Evolutionary conservation across 2,329 filamentous ascomycete genomes (phyloP), one percentile per base, ranked within the genome.

Genomic region (Colletotrichum sp.): DNA sequence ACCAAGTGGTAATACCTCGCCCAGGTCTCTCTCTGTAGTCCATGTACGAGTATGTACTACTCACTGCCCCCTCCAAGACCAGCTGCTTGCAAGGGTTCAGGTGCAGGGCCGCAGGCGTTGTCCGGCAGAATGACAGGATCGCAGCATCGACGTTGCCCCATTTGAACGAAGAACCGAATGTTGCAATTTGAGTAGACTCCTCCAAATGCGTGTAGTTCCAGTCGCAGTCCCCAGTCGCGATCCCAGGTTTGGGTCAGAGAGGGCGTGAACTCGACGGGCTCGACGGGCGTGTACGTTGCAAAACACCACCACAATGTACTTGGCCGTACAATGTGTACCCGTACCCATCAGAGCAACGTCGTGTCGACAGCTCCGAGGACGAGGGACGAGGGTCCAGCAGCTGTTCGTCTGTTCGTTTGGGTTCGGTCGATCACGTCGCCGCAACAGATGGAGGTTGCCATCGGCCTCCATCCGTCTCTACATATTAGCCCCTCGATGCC

Each of bases 141-240:
- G 63, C 69, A 36, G 55, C 68, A 66, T 72, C 69, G 69, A 75
- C 16, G 44, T 75, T 72, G 72, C 72, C 72, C 72, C 69, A 75
- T 75, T 68, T 30, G 32, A 61, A 44, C 69, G 39, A 75, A 75
- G 72, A 75, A 76, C 63, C 73, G 73, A 64, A 72, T 69, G 73
- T 72, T 76, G 73, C 73, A 72, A 72, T 72, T 76, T 68, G 73
- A 76, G 73, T 67, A 72, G 63, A 22, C 55, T 68, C 73, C 69
- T 76, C 64, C 64, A 68, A 39, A 49, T 62, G 63, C 32, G 52
- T 34, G 9, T 68, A 72, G 62, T 65, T 44, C 32, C 44, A 57
- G 59, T 34, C n/a, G 22, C 39, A 57, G 66, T 22, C 59, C 69
- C 36, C 34, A 34, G 39, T 63, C 34, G 62, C 22, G 65, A 67